Evolutionary conservation across 2,329 filamentous ascomycete species (phyloP), one percentile per base, ranked within the genome.

Genomic region (Epichloe gansuensis): DNA sequence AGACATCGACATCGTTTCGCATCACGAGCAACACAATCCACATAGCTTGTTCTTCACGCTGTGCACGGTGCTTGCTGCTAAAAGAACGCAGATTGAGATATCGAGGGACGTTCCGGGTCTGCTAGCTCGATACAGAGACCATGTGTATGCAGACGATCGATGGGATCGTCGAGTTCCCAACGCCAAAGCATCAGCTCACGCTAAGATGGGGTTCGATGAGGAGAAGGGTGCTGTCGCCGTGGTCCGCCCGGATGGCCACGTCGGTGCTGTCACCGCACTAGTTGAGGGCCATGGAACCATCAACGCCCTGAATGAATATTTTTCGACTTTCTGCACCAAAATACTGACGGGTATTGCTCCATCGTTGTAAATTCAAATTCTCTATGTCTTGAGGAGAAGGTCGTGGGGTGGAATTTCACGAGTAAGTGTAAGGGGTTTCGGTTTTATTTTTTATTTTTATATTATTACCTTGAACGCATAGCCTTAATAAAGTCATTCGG

Each of bases 91-190:
- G n/a, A 78, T 95, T 54, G 86, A 91, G 63, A 86, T 95, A 55
- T 71, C 76, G 3, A 75, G 79, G 38, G 78, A 88, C 58, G 75
- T 91, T 2, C 91, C 91, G 0, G 73, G 75, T 21, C 62, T 86
- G 2, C 75, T 96, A 53, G 81, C 79, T 5, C 77, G 87, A 52
- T 95, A 95, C 67, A 76, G 82, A 48, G 84, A 90, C 61, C 86
- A 93, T 61, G 75, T 95, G 38, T 95, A 95, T 62, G 86, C 89
- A 1, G 91, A 95, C 61, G 89, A 95, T 67, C 75, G 86, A 47
- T 83, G 80, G 72, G 87, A 93, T 64, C 73, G 77, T 44, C 75
- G 80, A 6, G 83, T 88, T 1, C 82, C 85, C 0, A 74, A 84
- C 21, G 84, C 86, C 1, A 76, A 75, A 59, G 88, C 85, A 5